Conservation (phyloP, 164 flowering plant genomes). For the Paratinospora sagittata region DNA sequence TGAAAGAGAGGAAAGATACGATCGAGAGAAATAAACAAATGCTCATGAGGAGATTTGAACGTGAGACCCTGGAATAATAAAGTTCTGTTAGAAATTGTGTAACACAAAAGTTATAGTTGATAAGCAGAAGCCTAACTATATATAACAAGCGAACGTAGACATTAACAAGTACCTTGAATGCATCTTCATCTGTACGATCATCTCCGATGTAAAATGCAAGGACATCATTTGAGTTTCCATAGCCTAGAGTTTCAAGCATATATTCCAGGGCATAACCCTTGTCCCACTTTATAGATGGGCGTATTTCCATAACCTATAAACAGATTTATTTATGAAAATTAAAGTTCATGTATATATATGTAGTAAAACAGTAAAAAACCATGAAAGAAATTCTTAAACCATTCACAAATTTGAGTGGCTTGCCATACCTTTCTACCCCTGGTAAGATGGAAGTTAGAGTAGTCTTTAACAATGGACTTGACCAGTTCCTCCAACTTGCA, state of each 20-base stretch:
- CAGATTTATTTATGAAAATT: background rate
- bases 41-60: too few relatives aligned
- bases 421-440: constrained; percentile 31
- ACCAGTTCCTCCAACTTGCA: constrained; percentile 22
- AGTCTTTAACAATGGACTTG: constrained; percentile 17
- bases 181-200: constrained; percentile 59
- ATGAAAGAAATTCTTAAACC: too few relatives aligned
- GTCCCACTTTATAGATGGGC: constrained; percentile 49
- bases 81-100: too few relatives aligned
- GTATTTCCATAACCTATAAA: constrained; percentile 35
- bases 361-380: too few relatives aligned
- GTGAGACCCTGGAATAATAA: too few relatives aligned
- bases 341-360: background rate
- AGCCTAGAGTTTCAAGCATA: constrained; percentile 40
- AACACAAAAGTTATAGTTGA: too few relatives aligned
- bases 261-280: constrained; percentile 47
- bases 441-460: constrained; percentile 28
- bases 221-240: constrained; percentile 22
- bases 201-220: constrained; percentile 45
- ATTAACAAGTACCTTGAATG: constrained; percentile 41
- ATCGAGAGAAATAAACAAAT: too few relatives aligned
- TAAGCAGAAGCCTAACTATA: too few relatives aligned
- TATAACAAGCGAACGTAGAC: too few relatives aligned
- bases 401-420: background rate
- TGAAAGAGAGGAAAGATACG: too few relatives aligned